Evolutionary conservation across 2,329 filamentous ascomycete species (phyloP), one percentile per base, ranked within the genome.

Genomic region (Rhynchosporium secalis): DNA sequence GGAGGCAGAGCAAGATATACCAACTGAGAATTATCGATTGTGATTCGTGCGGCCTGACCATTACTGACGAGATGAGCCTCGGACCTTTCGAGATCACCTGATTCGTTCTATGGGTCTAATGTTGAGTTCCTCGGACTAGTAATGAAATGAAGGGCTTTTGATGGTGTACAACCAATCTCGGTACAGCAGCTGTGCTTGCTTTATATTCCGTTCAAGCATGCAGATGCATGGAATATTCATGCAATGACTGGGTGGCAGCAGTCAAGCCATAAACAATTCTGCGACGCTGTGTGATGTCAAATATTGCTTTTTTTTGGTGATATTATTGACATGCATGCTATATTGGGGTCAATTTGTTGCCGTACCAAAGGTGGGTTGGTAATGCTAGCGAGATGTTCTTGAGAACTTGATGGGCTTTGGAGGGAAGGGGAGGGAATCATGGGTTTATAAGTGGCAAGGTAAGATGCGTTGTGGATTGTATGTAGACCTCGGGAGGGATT

Each of bases 191-290:
- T 36, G 33, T 36, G 33, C 33, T 5, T 48, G 46, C 48, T 59
- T 46, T 33, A 56, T 38, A 33, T 46, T 52, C n/a, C 41, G 31
- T 38, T 56, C 52, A 7, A 6, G 38, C 36, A 40, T 36, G 41
- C 9, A 10, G 33, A 6, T 51, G 61, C 61, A 63, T 63, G 55
- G 58, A 61, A 45, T 51, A 49, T n/a, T 8, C 9, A 5, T 54
- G 40, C 62, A 54, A 61, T 38, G 54, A 40, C 54, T 51, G 56
- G 41, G 33, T 36, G 33, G 6, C 9, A 36, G 33, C 33, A 36
- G 5, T 47, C 62, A 64, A 61, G 59, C 58, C 58, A 58, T 61
- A 45, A 62, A 64, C 49, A 56, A 61, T 38, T 64, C 62, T 59
- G 62, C 48, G 58, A 64, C 58, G 49, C 41, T 40, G 15, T 33